These are phyloP conservation scores for Chaetothyriales sp. DNA, from an alignment of 2,329 filamentous ascomycete species.

Conservation along the genomic window DNA sequence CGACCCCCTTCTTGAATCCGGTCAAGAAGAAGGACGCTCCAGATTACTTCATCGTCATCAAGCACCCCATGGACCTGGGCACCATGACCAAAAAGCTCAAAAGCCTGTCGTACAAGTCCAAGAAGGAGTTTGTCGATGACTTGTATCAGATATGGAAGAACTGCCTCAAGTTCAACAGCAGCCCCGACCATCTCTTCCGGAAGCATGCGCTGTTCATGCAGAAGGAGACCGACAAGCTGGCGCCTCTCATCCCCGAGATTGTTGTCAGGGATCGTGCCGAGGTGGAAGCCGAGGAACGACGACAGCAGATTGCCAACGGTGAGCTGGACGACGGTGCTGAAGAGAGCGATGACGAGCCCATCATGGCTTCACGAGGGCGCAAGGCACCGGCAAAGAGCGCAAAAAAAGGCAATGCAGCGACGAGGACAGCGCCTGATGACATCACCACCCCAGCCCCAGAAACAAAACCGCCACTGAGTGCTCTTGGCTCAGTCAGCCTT, in stretches of 20 bases:
- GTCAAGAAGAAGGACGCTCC: constrained; percentile 96
- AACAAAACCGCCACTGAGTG: constrained; percentile 56
- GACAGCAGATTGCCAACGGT: constrained; percentile 69
- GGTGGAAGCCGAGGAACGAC: constrained; percentile 71
- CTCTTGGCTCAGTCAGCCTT: constrained; percentile 29
- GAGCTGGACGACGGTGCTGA: constrained; percentile 64
- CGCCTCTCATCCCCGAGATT: constrained; percentile 87
- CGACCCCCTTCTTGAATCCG: constrained; percentile 81
- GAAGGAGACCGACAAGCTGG: constrained; percentile 92
- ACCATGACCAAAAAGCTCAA: constrained; percentile 98
- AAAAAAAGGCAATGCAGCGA: constrained; percentile 48
- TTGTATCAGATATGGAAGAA: constrained; percentile 95
- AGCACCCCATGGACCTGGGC: constrained; percentile 87
- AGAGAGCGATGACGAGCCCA: constrained; percentile 92
- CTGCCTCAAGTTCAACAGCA: constrained; percentile 88
- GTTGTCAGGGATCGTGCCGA: constrained; percentile 81
- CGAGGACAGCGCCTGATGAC: constrained; percentile 63
- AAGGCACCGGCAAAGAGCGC: constrained; percentile 73
- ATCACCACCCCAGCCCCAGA: constrained; percentile 64
- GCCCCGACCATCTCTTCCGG: constrained; percentile 70
- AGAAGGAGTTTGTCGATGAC: constrained; percentile 87
- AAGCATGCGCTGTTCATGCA: constrained; percentile 94
- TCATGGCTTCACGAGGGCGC: constrained; percentile 90
- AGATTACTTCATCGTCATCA: constrained; percentile 77
- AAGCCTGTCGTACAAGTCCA: constrained; percentile 64